Percentiles rank a stretch among this genome's conserved stretches.
phyloP scores from a whole-genome alignment of 2,329 filamentous ascomycete species.

The Aspergillus awamori region DNA sequence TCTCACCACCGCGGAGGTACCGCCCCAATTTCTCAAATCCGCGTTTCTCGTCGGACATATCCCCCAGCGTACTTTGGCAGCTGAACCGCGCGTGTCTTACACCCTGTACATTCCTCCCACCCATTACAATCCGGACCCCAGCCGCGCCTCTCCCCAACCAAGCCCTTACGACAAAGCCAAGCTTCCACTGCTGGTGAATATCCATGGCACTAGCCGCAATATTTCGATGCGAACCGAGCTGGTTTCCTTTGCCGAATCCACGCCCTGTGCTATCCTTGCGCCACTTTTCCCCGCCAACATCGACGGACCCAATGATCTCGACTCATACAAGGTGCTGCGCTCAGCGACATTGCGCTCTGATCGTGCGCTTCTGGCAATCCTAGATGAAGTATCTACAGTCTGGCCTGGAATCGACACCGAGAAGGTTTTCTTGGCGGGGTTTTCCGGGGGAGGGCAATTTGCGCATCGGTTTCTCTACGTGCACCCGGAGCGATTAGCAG shows the following conservation, averaged over 20 bases:
- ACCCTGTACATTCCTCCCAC: background rate
- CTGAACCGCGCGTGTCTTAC: background rate
- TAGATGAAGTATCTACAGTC: background rate
- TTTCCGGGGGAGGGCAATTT: background rate
- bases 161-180: background rate
- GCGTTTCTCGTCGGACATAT: background rate
- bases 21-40: background rate
- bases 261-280: background rate
- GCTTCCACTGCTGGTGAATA: background rate
- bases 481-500: background rate
- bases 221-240: background rate
- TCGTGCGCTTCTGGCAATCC: background rate
- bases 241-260: background rate
- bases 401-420: background rate
- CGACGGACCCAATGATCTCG: background rate
- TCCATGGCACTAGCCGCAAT: background rate
- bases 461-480: conserved; percentile 1
- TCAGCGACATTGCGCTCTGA: background rate
- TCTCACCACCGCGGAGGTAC: background rate
- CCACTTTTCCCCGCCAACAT: background rate
- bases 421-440: background rate
- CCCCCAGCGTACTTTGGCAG: background rate
- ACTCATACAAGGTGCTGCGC: background rate
- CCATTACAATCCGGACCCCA: background rate
- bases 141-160: background rate